Conservation (phyloP, 2,329 filamentous ascomycete genomes). For the Bipolaris zeicola region DNA sequence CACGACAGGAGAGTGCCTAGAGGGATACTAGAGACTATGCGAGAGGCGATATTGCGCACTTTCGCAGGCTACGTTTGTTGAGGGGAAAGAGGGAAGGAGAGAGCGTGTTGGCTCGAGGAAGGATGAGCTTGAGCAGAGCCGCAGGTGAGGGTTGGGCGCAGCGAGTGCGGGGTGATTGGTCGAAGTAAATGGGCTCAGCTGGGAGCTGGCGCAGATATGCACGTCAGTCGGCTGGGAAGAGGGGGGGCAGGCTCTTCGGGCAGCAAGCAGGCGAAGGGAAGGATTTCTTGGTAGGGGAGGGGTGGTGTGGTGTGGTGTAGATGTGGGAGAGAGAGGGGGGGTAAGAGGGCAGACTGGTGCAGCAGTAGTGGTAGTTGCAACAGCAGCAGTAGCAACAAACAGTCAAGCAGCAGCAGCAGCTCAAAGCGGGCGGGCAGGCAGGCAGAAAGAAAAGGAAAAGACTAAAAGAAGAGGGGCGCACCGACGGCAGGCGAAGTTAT, state of each 20-base stretch:
- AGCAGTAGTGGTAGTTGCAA: conserved; percentile 10
- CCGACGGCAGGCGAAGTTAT: conserved; percentile 36
- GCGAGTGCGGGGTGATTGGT: conserved; percentile 27
- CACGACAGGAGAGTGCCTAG: conserved; percentile 27
- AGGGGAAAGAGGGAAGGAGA: conserved; percentile 31
- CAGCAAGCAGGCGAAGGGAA: conserved; percentile 18
- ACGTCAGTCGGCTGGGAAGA: conserved; percentile 39
- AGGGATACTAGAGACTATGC: conserved; percentile 27
- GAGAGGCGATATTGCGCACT: conserved; percentile 25
- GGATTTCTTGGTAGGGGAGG: neutral
- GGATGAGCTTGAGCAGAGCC: conserved; percentile 18
- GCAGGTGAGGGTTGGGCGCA: conserved; percentile 27
- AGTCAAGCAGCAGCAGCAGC: conserved; percentile 8
- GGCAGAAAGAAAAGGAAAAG: conserved; percentile 20
- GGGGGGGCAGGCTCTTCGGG: conserved; percentile 32
- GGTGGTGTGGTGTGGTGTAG: neutral
- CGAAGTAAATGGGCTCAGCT: conserved; percentile 2
- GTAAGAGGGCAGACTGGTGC: conserved; percentile 10
- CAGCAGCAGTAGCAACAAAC: neutral
- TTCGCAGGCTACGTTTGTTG: conserved; percentile 13
- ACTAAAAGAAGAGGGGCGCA: conserved; percentile 17
- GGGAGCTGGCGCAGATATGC: conserved; percentile 31
- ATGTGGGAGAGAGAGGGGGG: neutral
- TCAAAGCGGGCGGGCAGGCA: neutral
- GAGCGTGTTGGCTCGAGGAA: conserved; percentile 12